These are phyloP conservation scores for Clarireedia sp. DNA, from an alignment of 2,329 filamentous ascomycete genomes.

Conservation along the genomic window DNA sequence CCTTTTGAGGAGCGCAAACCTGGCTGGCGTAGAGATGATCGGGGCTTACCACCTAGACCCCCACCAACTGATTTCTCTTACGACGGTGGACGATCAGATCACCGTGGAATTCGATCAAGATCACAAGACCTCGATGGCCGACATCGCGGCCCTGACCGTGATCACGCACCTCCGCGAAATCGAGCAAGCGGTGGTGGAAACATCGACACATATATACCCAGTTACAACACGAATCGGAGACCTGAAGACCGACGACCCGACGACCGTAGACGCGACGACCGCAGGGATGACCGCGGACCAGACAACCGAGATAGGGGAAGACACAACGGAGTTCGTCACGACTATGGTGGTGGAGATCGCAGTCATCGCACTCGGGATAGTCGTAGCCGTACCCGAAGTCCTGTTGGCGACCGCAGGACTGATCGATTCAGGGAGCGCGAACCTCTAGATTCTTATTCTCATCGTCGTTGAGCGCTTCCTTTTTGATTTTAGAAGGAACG, in stretches of 20 bases:
- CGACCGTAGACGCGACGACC: constrained; percentile 24
- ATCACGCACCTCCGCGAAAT: constrained; percentile 16
- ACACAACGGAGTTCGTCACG: constrained; percentile 32
- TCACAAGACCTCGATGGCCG: constrained; percentile 29
- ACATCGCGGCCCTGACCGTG: constrained; percentile 13
- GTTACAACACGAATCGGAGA: constrained; percentile 34
- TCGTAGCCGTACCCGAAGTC: constrained; percentile 39
- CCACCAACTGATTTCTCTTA: constrained; percentile 24
- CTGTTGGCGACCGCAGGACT: constrained; percentile 30
- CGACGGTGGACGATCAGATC: constrained; percentile 26
- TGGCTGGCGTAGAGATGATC: constrained; percentile 25
- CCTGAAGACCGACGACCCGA: constrained; percentile 21
- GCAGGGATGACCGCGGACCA: constrained; percentile 34
- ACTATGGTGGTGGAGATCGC: constrained; percentile 36
- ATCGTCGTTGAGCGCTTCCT: constrained; percentile 1
- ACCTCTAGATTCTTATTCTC: constrained; percentile 17
- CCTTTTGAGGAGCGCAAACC: constrained; percentile 27
- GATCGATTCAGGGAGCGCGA: constrained; percentile 37
- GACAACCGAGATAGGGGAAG: constrained; percentile 28
- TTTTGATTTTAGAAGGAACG: too few species aligned
- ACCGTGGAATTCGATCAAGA: constrained; percentile 35
- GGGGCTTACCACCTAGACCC: constrained; percentile 27
- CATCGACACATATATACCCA: constrained; percentile 44
- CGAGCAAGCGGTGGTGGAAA: constrained; percentile 21
- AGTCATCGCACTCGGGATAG: constrained; percentile 29